Evolutionary conservation across 805 yeast species (phyloP).

Genomic region (Cephaloascus fragrans): DNA sequence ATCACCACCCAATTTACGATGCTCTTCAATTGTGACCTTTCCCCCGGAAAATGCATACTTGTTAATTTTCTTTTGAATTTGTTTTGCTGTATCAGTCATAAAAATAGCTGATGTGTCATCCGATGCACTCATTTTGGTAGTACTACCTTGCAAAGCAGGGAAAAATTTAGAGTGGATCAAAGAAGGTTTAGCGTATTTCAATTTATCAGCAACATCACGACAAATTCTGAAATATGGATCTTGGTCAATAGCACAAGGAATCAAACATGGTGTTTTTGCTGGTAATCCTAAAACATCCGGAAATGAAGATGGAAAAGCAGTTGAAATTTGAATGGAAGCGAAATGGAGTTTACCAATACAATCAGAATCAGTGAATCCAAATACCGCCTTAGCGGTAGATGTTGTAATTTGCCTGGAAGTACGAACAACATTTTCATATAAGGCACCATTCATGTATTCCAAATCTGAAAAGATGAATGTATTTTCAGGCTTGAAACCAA

Average conservation of each 20-base stretch:
- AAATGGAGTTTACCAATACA: conserved; percentile 92
- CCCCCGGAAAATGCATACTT: conserved; percentile 97
- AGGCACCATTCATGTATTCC: conserved; percentile 85
- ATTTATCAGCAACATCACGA: conserved; percentile 93
- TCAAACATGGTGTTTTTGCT: conserved; percentile 86
- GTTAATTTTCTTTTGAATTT: conserved; percentile 88
- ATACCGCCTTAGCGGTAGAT: conserved; percentile 94
- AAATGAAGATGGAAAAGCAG: conserved; percentile 93
- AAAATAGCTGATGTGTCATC: conserved; percentile 85
- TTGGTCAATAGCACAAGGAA: conserved; percentile 98
- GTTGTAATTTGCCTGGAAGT: conserved; percentile 92
- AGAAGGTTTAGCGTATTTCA: conserved; percentile 85
- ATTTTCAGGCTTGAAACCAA: conserved; percentile 90
- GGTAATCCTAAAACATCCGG: conserved; percentile 87
- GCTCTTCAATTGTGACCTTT: conserved; percentile 77
- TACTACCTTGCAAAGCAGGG: conserved; percentile 96
- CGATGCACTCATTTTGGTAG: conserved; percentile 94
- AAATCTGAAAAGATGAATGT: conserved; percentile 93
- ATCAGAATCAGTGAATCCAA: conserved; percentile 92
- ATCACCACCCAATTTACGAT: conserved; percentile 82
- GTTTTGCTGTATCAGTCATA: conserved; percentile 90
- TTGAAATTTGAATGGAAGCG: conserved; percentile 92
- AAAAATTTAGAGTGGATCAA: conserved; percentile 90
- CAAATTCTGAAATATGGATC: conserved; percentile 97
- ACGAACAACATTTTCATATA: conserved; percentile 90